Evolutionary conservation across 2,329 filamentous ascomycete species (phyloP), one percentile per base, ranked within the genome.

Genomic region (Alternaria arbusti): DNA sequence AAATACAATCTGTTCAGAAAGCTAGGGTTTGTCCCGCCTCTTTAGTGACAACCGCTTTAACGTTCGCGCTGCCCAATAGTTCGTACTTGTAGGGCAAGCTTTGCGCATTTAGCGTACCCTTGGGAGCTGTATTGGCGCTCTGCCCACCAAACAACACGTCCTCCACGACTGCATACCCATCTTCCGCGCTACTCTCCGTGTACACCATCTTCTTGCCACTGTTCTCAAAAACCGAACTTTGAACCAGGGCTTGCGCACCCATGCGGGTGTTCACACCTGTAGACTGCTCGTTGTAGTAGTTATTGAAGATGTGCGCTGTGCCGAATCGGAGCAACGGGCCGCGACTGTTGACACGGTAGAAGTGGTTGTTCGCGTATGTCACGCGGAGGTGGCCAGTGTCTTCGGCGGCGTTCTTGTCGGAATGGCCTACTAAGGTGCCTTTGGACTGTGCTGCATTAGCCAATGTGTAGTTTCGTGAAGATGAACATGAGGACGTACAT

Each of bases 331-430:
- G 75, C 5, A 85, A 86, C 6, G 89, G 89, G 1, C 81, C 81
- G 57, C 89, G 88, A 7, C 86, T 88, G 82, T 88, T 87, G 72
- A 90, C 79, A 80, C 90, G 89, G 71, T 76, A 76, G 84, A 84
- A 91, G 82, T 86, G 83, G 84, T 91, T 91, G 84, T 90, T 87
- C 79, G 85, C 85, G 74, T 89, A 89, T 58, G 89, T 91, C 44
- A 91, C 81, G 75, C 83, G 85, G 30, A 91, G 84, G 72, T 88
- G 82, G 67, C 88, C 88, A 1, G 74, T 86, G 79, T 91, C 89
- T 55, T 72, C 70, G 54, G 73, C 80, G 26, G 69, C 79, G 79
- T 88, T 88, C 79, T 67, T 84, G 82, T 89, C 86, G 26, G 83
- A 86, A 82, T 89, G 87, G 11, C 86, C 87, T 56, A 88, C 80